Evolutionary conservation across 2,329 filamentous ascomycete species (phyloP).

Genomic region (Colletotrichum eleusines): DNA sequence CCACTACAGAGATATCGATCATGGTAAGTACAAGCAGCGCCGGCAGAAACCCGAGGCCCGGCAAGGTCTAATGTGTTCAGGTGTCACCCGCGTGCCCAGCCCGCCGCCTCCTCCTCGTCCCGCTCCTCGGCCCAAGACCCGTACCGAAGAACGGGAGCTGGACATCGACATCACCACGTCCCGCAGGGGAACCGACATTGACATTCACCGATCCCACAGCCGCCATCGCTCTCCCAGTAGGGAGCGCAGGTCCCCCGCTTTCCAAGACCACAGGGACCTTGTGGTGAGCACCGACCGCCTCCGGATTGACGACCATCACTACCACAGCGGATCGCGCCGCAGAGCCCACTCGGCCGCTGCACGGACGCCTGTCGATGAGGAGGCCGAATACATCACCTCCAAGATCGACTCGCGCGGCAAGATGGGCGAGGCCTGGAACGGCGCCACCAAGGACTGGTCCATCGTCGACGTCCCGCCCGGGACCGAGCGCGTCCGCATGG

Average conservation of each 20-base stretch:
- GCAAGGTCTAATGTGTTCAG: slow-evolving; percentile 49
- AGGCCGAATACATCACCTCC: slow-evolving; percentile 71
- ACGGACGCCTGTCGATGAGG: slow-evolving; percentile 63
- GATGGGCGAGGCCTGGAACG: slow-evolving; percentile 79
- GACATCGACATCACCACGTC: slow-evolving; percentile 73
- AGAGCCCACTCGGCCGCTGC: slow-evolving; percentile 66
- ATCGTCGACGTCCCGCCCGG: slow-evolving; percentile 88
- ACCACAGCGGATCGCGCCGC: slow-evolving; percentile 56
- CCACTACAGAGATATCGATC: slow-evolving; percentile 87
- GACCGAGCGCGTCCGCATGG: slow-evolving; percentile 85
- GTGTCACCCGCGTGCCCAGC: slow-evolving; percentile 60
- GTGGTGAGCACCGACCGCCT: slow-evolving; percentile 68
- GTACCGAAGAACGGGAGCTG: slow-evolving; percentile 63
- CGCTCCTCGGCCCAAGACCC: slow-evolving; percentile 57
- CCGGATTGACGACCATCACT: slow-evolving; percentile 57
- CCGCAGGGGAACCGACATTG: slow-evolving; percentile 67
- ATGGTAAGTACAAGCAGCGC: slow-evolving; percentile 69
- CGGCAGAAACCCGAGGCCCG: neutral
- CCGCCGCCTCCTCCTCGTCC: slow-evolving; percentile 65
- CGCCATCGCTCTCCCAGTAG: slow-evolving; percentile 52
- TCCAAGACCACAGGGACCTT: slow-evolving; percentile 68
- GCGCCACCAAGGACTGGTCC: slow-evolving; percentile 81
- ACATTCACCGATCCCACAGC: slow-evolving; percentile 60
- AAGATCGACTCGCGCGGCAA: slow-evolving; percentile 71
- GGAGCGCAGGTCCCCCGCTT: slow-evolving; percentile 56